These are phyloP conservation scores for Rostrohypoxylon terebratum DNA, from an alignment of 495 filamentous ascomycete genomes.

Conservation along the genomic window DNA sequence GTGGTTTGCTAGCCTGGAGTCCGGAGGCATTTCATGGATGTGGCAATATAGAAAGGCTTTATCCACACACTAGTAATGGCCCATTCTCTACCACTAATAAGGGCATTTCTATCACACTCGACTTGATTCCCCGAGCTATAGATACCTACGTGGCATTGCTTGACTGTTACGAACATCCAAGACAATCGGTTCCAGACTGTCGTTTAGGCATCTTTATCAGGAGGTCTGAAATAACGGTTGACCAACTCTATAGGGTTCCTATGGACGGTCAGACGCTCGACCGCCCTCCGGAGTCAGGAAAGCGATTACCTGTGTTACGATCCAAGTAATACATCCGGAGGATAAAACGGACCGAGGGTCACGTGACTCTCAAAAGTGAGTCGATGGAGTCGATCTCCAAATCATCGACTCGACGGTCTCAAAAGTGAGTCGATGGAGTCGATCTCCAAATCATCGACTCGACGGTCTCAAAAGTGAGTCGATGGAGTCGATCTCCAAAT, in stretches of 20 bases:
- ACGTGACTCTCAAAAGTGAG: no score
- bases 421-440: no score
- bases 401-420: no score
- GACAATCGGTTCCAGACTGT: neutral
- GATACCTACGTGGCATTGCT: neutral
- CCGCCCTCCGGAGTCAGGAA: neutral
- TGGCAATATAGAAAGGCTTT: no score
- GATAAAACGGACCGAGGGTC: no score
- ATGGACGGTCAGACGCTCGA: neutral
- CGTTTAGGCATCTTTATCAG: neutral
- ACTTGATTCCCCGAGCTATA: neutral
- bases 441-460: no score
- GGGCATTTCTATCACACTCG: neutral
- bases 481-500: no score
- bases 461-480: no score
- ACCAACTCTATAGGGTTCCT: neutral
- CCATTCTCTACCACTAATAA: constrained; percentile 1
- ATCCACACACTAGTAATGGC: neutral
- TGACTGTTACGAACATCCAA: neutral
- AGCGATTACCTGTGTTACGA: no score
- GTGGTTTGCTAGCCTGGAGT: neutral
- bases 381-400: no score
- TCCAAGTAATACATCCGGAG: no score
- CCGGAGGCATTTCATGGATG: neutral
- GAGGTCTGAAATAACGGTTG: neutral